Evolutionary conservation across 2,329 filamentous ascomycete genomes (phyloP), one percentile per base, ranked within the genome.

Genomic region (Colletotrichum sp.): DNA sequence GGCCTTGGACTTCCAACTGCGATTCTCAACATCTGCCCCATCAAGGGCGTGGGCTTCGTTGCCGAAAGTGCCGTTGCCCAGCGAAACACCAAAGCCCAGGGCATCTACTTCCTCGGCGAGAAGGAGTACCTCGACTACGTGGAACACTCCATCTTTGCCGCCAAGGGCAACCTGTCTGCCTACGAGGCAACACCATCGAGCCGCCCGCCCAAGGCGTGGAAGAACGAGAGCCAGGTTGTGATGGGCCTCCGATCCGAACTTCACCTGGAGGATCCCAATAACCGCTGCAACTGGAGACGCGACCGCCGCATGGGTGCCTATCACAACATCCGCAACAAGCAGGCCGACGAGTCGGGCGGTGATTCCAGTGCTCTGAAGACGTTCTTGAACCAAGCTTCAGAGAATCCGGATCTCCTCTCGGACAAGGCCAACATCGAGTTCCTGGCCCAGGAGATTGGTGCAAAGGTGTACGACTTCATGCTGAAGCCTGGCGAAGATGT

Each of bases 41-140:
- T 88, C 6, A 80, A 82, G 3, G 86, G 82, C 5, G 79, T 84
- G 4, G 87, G 87, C 1, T 85, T 81, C 71, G 78, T 88, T 2
- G 73, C 76, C 1, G 67, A 70, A 9, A 70, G 32, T 61, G 28
- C 67, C 8, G 28, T 52, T 9, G 67, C 67, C 12, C 66, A 61
- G 16, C 28, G 52, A 1, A 69, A 69, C 55, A 69, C 52, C 16
- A 69, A 69, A 55, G 66, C 66, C 13, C 66, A 69, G 55, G 66
- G 66, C 28, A 60, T 69, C 32, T 69, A 69, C 66, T 61, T 28
- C 56, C 13, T 28, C 18, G 15, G 67, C 56, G 67, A 70, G 56
- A 38, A 24, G 12, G 56, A 70, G 32, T 43, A 43, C 21, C 67
- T 70, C 21, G 67, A 64, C 8, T 62, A 62, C 24, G 32, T 70